These are phyloP conservation scores for Erythrobasidium hasegawianum DNA, from an alignment of 1,284 basidiomycete species.

Conservation along the genomic window DNA sequence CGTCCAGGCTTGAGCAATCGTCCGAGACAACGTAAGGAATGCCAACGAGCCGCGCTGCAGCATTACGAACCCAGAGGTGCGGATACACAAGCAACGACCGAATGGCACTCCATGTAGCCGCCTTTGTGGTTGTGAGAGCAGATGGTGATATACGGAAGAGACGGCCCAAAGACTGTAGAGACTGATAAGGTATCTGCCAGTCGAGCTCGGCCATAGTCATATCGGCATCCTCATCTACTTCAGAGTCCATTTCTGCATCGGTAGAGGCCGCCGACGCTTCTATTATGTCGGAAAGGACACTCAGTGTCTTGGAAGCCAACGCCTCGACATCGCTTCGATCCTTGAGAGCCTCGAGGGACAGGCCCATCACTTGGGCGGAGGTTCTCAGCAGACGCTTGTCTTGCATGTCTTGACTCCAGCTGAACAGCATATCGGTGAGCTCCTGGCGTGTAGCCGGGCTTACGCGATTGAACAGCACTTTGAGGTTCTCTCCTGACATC, in stretches of 20 bases:
- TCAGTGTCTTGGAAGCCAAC: slow-evolving; percentile 48
- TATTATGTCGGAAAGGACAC: slow-evolving; percentile 60
- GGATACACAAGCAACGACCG: slow-evolving; percentile 74
- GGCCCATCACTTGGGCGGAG: slow-evolving; percentile 73
- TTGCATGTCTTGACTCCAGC: slow-evolving; percentile 69
- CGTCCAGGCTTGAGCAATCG: slow-evolving; percentile 47
- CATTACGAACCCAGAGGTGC: slow-evolving; percentile 88
- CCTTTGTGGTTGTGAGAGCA: slow-evolving; percentile 36
- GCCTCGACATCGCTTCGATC: slow-evolving; percentile 54
- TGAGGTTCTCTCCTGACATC: slow-evolving; percentile 78
- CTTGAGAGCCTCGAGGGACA: slow-evolving; percentile 66
- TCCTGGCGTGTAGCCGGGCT: slow-evolving; percentile 60
- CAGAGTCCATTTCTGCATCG: slow-evolving; percentile 50
- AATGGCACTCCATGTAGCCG: slow-evolving; percentile 63
- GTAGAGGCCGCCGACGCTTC: slow-evolving; percentile 52
- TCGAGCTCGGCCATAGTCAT: slow-evolving; percentile 52
- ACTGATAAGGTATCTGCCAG: slow-evolving; percentile 83
- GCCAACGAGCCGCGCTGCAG: slow-evolving; percentile 73
- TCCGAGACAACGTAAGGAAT: slow-evolving; percentile 59
- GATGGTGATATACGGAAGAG: slow-evolving; percentile 55
- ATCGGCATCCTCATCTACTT: slow-evolving; percentile 52
- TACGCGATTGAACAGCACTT: slow-evolving; percentile 66
- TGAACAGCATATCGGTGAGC: slow-evolving; percentile 68
- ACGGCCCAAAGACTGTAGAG: slow-evolving; percentile 62
- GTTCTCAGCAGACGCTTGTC: slow-evolving; percentile 65